These are phyloP conservation scores for Pichia sp. DNA, from an alignment of 1,139 yeast genomes.

Conservation along the genomic window DNA sequence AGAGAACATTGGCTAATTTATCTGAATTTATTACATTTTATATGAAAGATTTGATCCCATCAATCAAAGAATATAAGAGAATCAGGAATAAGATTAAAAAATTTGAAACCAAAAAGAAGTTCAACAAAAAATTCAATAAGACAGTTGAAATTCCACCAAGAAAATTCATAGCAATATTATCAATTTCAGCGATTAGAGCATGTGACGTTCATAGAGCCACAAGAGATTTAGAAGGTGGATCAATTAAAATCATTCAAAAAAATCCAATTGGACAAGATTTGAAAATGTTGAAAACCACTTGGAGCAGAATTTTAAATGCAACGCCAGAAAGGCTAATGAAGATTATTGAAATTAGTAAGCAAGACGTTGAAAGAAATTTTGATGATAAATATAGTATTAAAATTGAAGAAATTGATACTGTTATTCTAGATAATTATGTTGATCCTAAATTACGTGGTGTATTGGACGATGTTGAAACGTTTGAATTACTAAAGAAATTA, in stretches of 20 bases:
- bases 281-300: slow-evolving; percentile 42
- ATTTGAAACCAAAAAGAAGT: slow-evolving; percentile 27
- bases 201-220: slow-evolving; percentile 66
- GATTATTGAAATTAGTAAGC: slow-evolving; percentile 39
- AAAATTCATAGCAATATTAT: slow-evolving; percentile 49
- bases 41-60: slow-evolving; percentile 18
- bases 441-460: slow-evolving; percentile 58
- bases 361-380: slow-evolving; percentile 13
- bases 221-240: slow-evolving; percentile 46
- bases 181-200: slow-evolving; percentile 66
- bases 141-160: slow-evolving; percentile 27
- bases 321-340: slow-evolving; percentile 59
- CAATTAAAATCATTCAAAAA: slow-evolving; percentile 60
- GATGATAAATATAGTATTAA: slow-evolving; percentile 26
- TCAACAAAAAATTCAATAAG: slow-evolving; percentile 19
- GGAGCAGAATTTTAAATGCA: slow-evolving; percentile 50
- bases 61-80: slow-evolving; percentile 29
- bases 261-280: slow-evolving; percentile 57
- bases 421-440: slow-evolving; percentile 59
- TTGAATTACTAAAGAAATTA: slow-evolving; percentile 36
- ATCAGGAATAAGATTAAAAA: slow-evolving; percentile 25
- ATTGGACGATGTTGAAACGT: slow-evolving; percentile 53
- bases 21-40: slow-evolving; percentile 36
- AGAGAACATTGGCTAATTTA: slow-evolving; percentile 43
- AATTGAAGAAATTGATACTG: slow-evolving; percentile 44